Percentiles rank a stretch among this genome's conserved stretches.
Conservation (phyloP, 345 rosid species). For the Passiflora organensis region DNA sequence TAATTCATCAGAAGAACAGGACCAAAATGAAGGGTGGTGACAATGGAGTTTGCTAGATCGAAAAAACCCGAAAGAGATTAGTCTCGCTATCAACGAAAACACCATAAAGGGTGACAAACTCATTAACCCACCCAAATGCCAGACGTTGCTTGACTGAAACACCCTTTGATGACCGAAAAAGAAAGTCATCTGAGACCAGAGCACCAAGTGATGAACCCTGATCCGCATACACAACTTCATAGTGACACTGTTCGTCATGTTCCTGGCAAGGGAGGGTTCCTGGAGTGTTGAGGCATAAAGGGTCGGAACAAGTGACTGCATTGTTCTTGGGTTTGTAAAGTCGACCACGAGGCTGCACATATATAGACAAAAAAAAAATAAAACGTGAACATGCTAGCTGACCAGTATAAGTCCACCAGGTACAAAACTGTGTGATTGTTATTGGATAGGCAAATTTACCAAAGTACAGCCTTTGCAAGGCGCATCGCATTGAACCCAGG, state of each 20-base stretch:
- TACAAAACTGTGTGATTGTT: too few species aligned
- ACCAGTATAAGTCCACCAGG: too few species aligned
- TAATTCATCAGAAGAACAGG: background rate
- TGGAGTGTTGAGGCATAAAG: slow-evolving; percentile 39
- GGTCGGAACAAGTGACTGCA: slow-evolving; percentile 43
- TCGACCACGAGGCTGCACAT: slow-evolving; percentile 43
- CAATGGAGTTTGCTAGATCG: too few species aligned
- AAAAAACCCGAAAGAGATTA: too few species aligned
- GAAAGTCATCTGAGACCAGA: slow-evolving; percentile 51
- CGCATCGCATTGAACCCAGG: slow-evolving; percentile 98
- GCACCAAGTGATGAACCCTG: slow-evolving; percentile 75
- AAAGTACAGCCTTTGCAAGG: slow-evolving; percentile 76
- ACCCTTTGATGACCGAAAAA: slow-evolving; percentile 49
- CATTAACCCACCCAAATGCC: slow-evolving; percentile 81
- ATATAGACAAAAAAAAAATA: too few species aligned
- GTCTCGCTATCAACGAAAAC: too few species aligned
- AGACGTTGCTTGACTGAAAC: slow-evolving; percentile 35
- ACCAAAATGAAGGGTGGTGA: too few species aligned
- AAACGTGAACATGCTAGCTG: too few species aligned
- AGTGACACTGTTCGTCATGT: slow-evolving; percentile 73
- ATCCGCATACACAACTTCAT: slow-evolving; percentile 70
- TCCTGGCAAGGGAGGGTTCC: slow-evolving; percentile 34
- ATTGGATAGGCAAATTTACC: slow-evolving; percentile 31
- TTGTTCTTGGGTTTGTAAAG: slow-evolving; percentile 71
- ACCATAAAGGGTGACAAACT: too few species aligned